Conservation (phyloP, 805 yeast genomes). For the Lachancea sp. region DNA sequence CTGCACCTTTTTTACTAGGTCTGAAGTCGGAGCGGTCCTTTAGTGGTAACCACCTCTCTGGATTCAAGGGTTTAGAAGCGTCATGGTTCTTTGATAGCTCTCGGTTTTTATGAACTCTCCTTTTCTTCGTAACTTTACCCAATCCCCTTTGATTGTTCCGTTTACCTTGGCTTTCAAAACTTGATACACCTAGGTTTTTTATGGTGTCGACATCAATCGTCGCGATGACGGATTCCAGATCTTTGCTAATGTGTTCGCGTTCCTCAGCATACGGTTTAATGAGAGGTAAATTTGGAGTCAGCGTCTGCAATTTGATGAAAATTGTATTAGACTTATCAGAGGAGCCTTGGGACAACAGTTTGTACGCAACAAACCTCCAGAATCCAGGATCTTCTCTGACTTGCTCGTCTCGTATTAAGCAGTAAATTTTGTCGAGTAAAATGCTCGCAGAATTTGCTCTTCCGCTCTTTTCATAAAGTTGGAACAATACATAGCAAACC, state of each 20-base stretch:
- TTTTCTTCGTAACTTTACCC: slow-evolving; percentile 26
- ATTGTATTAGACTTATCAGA: slow-evolving; percentile 14
- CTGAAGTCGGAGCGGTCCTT: slow-evolving; percentile 79
- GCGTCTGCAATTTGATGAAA: slow-evolving; percentile 12
- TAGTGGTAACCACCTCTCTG: slow-evolving; percentile 89
- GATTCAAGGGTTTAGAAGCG: slow-evolving; percentile 39
- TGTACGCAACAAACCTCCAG: slow-evolving; percentile 29
- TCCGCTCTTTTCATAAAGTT: slow-evolving; percentile 21
- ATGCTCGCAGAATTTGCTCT: slow-evolving; percentile 19
- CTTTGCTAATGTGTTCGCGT: slow-evolving; percentile 6
- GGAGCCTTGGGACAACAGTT: slow-evolving; percentile 20
- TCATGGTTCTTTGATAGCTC: slow-evolving; percentile 40
- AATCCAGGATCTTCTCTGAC: slow-evolving; percentile 15
- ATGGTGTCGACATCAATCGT: slow-evolving; percentile 22
- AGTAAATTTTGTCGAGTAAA: slow-evolving; percentile 16
- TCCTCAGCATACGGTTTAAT: slow-evolving; percentile 6
- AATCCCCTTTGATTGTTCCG: slow-evolving; percentile 8
- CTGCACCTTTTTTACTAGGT: slow-evolving; percentile 53
- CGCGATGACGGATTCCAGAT: slow-evolving; percentile 14
- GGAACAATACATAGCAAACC: slow-evolving; percentile 21
- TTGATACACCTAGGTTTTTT: slow-evolving; percentile 16
- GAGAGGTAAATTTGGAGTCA: slow-evolving; percentile 10
- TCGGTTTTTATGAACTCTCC: slow-evolving; percentile 31
- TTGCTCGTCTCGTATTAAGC: neutral
- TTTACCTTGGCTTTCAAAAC: slow-evolving; percentile 16